Evolutionary conservation across 192 early-diverging fungal species (phyloP), one percentile per base, ranked within the genome.

Genomic region (Geranomyces michiganensis): DNA sequence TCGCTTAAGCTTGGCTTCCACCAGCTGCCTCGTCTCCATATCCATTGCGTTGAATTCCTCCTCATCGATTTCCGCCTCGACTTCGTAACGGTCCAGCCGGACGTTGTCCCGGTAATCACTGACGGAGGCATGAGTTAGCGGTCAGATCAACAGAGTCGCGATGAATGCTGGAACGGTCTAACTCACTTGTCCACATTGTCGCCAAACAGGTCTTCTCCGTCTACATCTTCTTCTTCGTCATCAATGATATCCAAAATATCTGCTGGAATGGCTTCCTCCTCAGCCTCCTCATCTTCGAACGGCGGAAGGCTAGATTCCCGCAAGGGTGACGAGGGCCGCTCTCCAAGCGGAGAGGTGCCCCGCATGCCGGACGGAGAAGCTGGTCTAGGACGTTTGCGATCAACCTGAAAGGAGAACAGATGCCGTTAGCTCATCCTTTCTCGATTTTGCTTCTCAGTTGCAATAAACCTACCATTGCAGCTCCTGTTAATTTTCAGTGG

Each of bases 191-290:
- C 92, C 84, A 96, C 87, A 55, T 86, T 85, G 22, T 89, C 88
- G 14, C 90, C 92, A 83, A 94, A 95, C 71, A 99, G 82, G 81
- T 99, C 94, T 73, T 95, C 94, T 15, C 95, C 97, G 58, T 93
- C 89, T 29, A 85, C 90, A 17, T 92, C 91, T 41, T 85, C 85
- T 46, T 82, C 85, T 41, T 76, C 81, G 30, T 78, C 72, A 13
- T 83, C 82, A 30, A 81, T n/a, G 22, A 71, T 44, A 36, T 73
- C 73, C 46, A 65, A 21, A 13, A 66, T 59, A n/a, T 78, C 77
- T 19, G 90, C 88, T 29, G 81, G 78, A 17, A 82, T 72, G 44
- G 82, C 46, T 51, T 89, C 88, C 32, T 85, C 83, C 21, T 83
- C 85, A 15, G 75, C 79, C 67, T 89, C 87, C 26, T 72, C 70